Percentiles rank a stretch among this genome's conserved stretches.
These are phyloP conservation scores for Podila epigama DNA, from an alignment of 192 early-diverging fungal genomes.

Conservation along the genomic window DNA sequence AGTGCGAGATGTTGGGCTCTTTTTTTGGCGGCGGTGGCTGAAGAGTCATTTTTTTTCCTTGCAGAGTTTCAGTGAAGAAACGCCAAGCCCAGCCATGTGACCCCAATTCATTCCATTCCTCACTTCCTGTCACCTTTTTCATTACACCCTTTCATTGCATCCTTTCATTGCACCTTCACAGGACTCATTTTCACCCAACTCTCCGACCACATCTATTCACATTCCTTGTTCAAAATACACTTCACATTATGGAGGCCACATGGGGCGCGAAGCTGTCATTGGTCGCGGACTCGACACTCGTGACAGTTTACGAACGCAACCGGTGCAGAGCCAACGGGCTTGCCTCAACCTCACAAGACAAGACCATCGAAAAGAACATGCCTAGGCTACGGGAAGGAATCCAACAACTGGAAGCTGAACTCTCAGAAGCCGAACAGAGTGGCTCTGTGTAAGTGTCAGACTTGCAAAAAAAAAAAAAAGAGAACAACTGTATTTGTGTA, in stretches of 20 bases:
- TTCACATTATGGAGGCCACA: constrained; percentile 21
- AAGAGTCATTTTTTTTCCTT: too few species aligned
- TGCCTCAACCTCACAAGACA: constrained; percentile 58
- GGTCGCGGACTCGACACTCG: constrained; percentile 65
- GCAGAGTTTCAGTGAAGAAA: too few species aligned
- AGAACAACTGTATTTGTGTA: too few species aligned
- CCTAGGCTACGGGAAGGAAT: constrained; percentile 59
- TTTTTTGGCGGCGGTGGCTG: neutral
- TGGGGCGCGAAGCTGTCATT: constrained; percentile 55
- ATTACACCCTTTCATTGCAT: too few species aligned
- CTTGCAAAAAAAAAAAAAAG: too few species aligned
- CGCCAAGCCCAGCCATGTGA: too few species aligned
- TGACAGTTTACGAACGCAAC: constrained; percentile 64
- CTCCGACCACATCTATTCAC: neutral
- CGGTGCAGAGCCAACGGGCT: constrained; percentile 58
- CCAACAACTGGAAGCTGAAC: constrained; percentile 57
- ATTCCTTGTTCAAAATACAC: neutral
- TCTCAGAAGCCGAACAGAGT: constrained; percentile 64
- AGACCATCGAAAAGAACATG: constrained; percentile 61
- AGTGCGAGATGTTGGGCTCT: too few species aligned
- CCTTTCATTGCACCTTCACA: neutral
- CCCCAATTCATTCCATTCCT: too few species aligned
- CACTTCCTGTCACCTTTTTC: too few species aligned
- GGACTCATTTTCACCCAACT: too few species aligned
- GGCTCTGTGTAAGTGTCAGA: constrained; percentile 52